Conservation (phyloP, 2,329 filamentous ascomycete species). For the Scleromitrula shiraiana region DNA sequence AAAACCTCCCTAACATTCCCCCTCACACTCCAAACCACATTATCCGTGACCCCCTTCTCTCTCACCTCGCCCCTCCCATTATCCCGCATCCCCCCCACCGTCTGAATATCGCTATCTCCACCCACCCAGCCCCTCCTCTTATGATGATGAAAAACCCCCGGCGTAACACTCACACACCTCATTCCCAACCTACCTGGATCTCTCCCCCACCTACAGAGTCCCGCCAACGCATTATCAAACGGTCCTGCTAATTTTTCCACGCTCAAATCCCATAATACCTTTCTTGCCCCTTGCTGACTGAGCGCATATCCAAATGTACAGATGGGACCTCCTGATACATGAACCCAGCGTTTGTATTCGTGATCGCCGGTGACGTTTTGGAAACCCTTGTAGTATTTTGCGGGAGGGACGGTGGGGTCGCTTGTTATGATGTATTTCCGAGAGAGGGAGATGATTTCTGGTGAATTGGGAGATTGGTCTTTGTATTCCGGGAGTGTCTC, state of each 20-base stretch:
- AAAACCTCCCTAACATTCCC: constrained; percentile 6
- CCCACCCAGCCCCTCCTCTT: constrained; percentile 4
- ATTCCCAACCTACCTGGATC: neutral
- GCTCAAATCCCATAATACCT: constrained; percentile 54
- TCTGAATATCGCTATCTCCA: constrained; percentile 10
- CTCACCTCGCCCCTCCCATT: no score
- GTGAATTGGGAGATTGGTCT: neutral
- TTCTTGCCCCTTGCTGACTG: constrained; percentile 33
- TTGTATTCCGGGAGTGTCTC: constrained; percentile 3
- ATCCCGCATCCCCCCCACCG: no score
- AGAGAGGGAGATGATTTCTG: constrained; percentile 4
- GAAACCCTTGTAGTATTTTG: constrained; percentile 11
- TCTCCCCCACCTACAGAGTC: constrained; percentile 1
- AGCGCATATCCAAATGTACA: constrained; percentile 33
- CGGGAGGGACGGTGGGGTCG: constrained; percentile 24
- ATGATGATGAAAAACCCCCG: constrained; percentile 7
- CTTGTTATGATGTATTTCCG: constrained; percentile 20
- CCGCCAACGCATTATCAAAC: constrained; percentile 30
- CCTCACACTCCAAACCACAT: constrained; percentile 8
- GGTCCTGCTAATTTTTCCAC: constrained; percentile 25
- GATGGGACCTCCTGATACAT: constrained; percentile 23
- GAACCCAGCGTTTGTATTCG: constrained; percentile 23
- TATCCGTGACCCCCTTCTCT: constrained; percentile 5
- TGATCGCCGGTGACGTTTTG: constrained; percentile 2
- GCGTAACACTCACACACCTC: constrained; percentile 3